Percentiles rank a stretch among this genome's conserved stretches.
Evolutionary conservation across 345 rosid species (phyloP).

Genomic region (Syzygium oleosum): DNA sequence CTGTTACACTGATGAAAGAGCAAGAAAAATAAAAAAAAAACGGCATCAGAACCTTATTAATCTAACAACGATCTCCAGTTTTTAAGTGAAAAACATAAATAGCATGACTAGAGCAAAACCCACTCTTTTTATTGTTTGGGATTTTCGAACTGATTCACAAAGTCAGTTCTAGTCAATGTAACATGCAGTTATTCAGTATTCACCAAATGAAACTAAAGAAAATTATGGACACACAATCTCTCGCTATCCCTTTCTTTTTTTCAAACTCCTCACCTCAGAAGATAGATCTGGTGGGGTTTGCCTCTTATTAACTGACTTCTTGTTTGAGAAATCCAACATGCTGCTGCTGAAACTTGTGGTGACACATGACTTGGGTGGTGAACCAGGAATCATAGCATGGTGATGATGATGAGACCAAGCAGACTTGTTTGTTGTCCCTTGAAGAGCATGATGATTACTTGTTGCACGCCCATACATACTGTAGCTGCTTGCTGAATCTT

Average conservation of each 20-base stretch:
- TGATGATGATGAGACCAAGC: slow-evolving; percentile 26
- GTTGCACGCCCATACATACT: slow-evolving; percentile 30
- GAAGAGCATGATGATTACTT: slow-evolving; percentile 11
- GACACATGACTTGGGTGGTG: slow-evolving; percentile 63
- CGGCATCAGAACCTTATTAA: neutral
- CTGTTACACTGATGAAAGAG: slow-evolving; percentile 55
- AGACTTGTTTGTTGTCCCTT: slow-evolving; percentile 11
- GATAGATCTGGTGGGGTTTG: slow-evolving; percentile 67
- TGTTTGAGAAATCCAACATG: slow-evolving; percentile 67
- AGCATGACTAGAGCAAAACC: neutral
- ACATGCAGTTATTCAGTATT: neutral
- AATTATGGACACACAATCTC: neutral
- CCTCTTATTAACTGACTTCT: slow-evolving; percentile 33
- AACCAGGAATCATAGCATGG: slow-evolving; percentile 24
- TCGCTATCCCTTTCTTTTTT: neutral
- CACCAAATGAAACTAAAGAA: neutral
- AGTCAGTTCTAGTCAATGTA: neutral
- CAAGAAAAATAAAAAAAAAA: neutral
- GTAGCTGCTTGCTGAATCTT: slow-evolving; percentile 37
- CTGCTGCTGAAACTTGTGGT: slow-evolving; percentile 42
- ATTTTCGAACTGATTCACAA: neutral
- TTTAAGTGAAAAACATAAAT: neutral
- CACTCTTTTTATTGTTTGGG: neutral
- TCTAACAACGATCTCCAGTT: neutral
- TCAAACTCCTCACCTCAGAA: slow-evolving; percentile 42